These are phyloP conservation scores for Isatis tinctoria DNA, from an alignment of 345 rosid genomes.

Conservation along the genomic window DNA sequence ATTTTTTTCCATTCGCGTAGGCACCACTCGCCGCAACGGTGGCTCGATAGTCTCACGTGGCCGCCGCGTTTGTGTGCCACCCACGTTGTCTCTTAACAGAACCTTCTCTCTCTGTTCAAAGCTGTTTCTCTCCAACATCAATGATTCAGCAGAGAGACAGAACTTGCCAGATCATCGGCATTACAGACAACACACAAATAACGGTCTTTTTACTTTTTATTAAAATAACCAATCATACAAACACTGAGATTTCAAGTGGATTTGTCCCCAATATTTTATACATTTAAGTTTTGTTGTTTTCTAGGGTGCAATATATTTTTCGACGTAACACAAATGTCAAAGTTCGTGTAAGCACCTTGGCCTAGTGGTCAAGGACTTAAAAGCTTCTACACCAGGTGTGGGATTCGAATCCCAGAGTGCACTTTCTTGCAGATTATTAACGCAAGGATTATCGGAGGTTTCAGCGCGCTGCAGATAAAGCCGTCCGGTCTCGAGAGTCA, in stretches of 20 bases:
- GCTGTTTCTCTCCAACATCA: conserved; percentile 29
- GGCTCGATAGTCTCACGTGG: conserved; percentile 33
- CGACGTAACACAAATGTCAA: not conserved
- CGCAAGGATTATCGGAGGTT: too few relatives aligned
- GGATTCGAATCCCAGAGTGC: too few relatives aligned
- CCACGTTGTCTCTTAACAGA: conserved; percentile 25
- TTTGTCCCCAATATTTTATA: not conserved
- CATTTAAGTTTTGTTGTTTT: not conserved
- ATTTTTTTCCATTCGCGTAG: not conserved
- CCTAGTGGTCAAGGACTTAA: too few relatives aligned
- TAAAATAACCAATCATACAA: not conserved
- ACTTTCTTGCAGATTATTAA: too few relatives aligned
- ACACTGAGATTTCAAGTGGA: not conserved
- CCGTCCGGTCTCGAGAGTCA: too few relatives aligned
- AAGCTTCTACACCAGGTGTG: too few relatives aligned
- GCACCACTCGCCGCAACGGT: conserved; percentile 23
- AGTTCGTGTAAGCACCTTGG: too few relatives aligned
- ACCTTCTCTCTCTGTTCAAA: conserved; percentile 33
- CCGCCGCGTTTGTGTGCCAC: conserved; percentile 19
- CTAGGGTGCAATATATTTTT: not conserved
- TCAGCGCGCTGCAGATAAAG: too few relatives aligned
- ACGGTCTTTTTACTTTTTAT: conserved; percentile 18
- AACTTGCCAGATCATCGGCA: conserved; percentile 26
- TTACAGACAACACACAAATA: conserved; percentile 19
- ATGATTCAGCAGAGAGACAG: conserved; percentile 12